Percentiles rank a stretch among this genome's conserved stretches.
Evolutionary conservation across 2,329 filamentous ascomycete species (phyloP).

Genomic region (Podosphaera xanthii): DNA sequence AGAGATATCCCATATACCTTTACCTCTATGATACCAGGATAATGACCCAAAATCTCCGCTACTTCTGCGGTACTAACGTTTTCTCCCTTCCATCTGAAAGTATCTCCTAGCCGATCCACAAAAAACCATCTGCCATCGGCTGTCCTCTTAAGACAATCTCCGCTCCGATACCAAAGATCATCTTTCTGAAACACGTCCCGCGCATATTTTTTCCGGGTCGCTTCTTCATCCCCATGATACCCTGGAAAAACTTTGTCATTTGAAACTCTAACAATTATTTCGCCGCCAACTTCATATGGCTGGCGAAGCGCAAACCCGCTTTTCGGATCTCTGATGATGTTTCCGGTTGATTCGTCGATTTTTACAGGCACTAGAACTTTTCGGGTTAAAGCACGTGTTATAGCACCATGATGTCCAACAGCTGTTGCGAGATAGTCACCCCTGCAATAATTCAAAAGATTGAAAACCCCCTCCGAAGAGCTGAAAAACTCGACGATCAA

Average conservation of each 20-base stretch:
- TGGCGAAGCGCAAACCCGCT: constrained; percentile 44
- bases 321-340: constrained; percentile 38
- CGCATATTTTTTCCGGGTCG: constrained; percentile 43
- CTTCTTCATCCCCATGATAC: constrained; percentile 44
- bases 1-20: constrained; percentile 48
- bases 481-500: constrained; percentile 56
- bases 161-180: constrained; percentile 44
- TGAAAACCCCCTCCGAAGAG: constrained; percentile 49
- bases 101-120: constrained; percentile 47
- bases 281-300: constrained; percentile 46
- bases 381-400: constrained; percentile 29
- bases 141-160: constrained; percentile 40
- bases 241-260: constrained; percentile 36
- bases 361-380: constrained; percentile 41
- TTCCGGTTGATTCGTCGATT: constrained; percentile 44
- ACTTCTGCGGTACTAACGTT: constrained; percentile 48
- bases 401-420: constrained; percentile 48
- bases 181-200: constrained; percentile 41
- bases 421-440: constrained; percentile 38
- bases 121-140: constrained; percentile 46
- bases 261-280: constrained; percentile 44
- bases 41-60: constrained; percentile 35
- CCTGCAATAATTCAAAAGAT: constrained; percentile 32
- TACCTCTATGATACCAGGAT: constrained; percentile 36
- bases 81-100: constrained; percentile 52